Base-by-base conservation (phyloP, 805 yeast genomes). In the Sugiyamaella boreocaroliniensis region DNA sequence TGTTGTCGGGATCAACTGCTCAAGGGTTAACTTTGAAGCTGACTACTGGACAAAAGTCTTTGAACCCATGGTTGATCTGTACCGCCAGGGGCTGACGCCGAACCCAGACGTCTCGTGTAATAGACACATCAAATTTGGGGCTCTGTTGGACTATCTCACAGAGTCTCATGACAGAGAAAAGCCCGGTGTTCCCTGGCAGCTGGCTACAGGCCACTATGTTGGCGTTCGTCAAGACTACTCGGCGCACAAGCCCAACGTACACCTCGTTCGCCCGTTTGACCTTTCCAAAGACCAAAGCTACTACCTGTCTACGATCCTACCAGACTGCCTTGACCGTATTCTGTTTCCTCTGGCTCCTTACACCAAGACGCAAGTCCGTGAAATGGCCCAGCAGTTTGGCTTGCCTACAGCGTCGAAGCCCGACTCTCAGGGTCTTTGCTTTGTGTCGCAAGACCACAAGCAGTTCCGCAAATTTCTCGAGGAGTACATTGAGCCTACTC, bases 41-140 rank as follows among this genome's bases (percentile, higher is more conserved):
- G 97, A 93, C 51, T 93, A 93, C 68, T 93, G 99, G 99, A 72
- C 75, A 16, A 84, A 85, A 52, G 98, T 93, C 8, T 93, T 93
- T 66, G 84, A 81, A 64, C 98, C 99, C 1, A 92, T 93, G 97
- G 68, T 93, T 19, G 79, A 79, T 2, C 75, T 74, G 62, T 93
- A 90, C 65, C 70, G 74, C 37, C 62, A 57, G 9, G 99, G 99
- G 0, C 61, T 75, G 43, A 93, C 99, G 0, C 99, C 99, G 0
- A 93, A 93, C 61, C 98, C 99, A 0, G 99, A 93, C 65, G 83
- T 90, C 18, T 81, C 83, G 16, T 93, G 99, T 66, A 93, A 93
- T 67, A 76, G 78, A 54, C 78, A 80, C 64, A 85, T 93, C 59
- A 93, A 93, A 66, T 93, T 93, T 71, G 98, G 99, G 1, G 76